Evolutionary conservation across 1,284 basidiomycete genomes (phyloP).

Genomic region (Lentinula novae-zelandiae): DNA sequence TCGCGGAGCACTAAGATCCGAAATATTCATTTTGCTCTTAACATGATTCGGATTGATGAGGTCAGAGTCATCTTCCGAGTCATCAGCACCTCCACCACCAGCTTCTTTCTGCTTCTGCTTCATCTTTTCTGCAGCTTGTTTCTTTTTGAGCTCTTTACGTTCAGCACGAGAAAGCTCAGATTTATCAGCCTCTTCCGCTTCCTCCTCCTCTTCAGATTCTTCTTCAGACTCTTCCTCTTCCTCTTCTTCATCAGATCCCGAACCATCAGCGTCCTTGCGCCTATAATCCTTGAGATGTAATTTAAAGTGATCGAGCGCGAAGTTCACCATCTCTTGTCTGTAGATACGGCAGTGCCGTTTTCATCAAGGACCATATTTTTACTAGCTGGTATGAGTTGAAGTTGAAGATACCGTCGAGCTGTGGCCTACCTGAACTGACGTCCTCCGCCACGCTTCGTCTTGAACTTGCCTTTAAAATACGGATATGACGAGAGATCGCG

Average conservation of each 20-base stretch:
- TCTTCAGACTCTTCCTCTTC: conserved; percentile 27
- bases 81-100: conserved; percentile 38
- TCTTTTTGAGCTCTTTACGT: conserved; percentile 72
- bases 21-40: conserved; percentile 61
- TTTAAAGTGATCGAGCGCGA: background rate
- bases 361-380: conserved; percentile 56
- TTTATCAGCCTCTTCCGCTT: conserved; percentile 31
- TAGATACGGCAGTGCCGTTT: conserved; percentile 57
- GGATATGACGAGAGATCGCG: background rate
- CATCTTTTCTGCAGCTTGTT: conserved; percentile 46
- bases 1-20: conserved; percentile 51
- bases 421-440: conserved; percentile 65
- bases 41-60: conserved; percentile 71
- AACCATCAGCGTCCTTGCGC: conserved; percentile 24
- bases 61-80: conserved; percentile 53
- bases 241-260: conserved; percentile 27
- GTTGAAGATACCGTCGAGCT: background rate
- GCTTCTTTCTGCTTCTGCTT: conserved; percentile 37
- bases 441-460: conserved; percentile 84
- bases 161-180: conserved; percentile 62
- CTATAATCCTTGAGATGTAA: conserved; percentile 11
- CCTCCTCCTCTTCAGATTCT: conserved; percentile 32
- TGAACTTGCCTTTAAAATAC: conserved; percentile 63
- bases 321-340: conserved; percentile 41
- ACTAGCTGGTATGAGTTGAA: conserved; percentile 22